These are phyloP conservation scores for Porcisia hertigi DNA, from an alignment of 208 protist species.

Conservation along the genomic window DNA sequence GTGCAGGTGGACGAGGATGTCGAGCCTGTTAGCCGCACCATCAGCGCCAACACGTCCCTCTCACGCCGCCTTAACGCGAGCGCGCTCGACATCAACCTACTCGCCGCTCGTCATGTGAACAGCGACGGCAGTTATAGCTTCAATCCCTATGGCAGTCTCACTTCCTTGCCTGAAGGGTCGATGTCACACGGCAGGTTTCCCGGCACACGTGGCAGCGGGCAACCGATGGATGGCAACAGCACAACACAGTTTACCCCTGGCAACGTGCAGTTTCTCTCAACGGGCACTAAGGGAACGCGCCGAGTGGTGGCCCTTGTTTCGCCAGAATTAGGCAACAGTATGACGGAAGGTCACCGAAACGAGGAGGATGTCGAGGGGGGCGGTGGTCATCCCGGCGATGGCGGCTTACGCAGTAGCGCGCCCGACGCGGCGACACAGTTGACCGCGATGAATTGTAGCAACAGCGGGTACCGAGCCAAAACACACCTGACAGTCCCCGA, in stretches of 20 bases:
- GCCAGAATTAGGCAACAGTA: conserved; percentile 20
- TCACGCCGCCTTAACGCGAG: conserved; percentile 28
- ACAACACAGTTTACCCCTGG: conserved; percentile 19
- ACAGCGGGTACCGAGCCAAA: conserved; percentile 14
- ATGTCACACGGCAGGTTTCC: conserved; percentile 20
- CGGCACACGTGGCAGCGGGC: conserved; percentile 8
- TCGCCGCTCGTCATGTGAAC: conserved; percentile 32
- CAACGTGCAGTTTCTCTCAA: conserved; percentile 33
- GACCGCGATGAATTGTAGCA: background rate
- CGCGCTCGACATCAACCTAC: conserved; percentile 16
- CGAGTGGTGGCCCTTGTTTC: conserved; percentile 29
- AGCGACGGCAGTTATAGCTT: conserved; percentile 46
- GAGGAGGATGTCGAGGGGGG: conserved; percentile 18
- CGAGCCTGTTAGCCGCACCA: conserved; percentile 26
- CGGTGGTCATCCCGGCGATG: background rate
- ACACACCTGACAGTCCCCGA: conserved; percentile 3
- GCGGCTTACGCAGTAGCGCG: background rate
- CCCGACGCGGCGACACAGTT: background rate
- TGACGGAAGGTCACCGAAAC: conserved; percentile 4
- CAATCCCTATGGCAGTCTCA: conserved; percentile 45
- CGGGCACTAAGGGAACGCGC: conserved; percentile 18
- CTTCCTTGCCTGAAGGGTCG: conserved; percentile 41
- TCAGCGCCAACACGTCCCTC: conserved; percentile 30
- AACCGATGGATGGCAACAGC: conserved; percentile 16
- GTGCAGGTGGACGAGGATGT: conserved; percentile 42